These are phyloP conservation scores for Leucaena leucocephala DNA, from an alignment of 306 rosid species.

Conservation along the genomic window DNA sequence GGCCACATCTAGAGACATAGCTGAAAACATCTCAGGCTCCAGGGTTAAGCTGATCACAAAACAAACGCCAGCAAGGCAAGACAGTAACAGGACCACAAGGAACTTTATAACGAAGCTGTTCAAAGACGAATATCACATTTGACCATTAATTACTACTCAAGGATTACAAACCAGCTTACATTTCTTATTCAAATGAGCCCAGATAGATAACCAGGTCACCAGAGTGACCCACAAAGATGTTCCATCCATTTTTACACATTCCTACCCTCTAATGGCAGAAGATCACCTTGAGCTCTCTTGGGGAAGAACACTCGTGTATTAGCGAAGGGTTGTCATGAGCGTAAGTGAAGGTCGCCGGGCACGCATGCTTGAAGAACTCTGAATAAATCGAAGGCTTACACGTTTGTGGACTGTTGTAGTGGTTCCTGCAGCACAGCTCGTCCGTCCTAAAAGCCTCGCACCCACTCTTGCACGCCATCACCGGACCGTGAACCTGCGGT, in stretches of 20 bases:
- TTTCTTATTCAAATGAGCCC: background rate
- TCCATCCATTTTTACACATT: background rate
- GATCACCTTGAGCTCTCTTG: slow-evolving; percentile 88
- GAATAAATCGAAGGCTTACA: slow-evolving; percentile 64
- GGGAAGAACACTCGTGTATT: slow-evolving; percentile 87
- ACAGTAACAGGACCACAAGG: background rate
- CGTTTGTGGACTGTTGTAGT: slow-evolving; percentile 61
- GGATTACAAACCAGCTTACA: background rate
- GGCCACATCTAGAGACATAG: too few relatives aligned
- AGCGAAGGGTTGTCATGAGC: slow-evolving; percentile 81
- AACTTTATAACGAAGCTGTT: background rate
- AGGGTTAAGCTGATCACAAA: background rate
- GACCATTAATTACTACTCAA: background rate
- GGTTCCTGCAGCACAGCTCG: slow-evolving; percentile 74
- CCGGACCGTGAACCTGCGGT: slow-evolving; percentile 45
- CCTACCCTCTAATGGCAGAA: slow-evolving; percentile 67
- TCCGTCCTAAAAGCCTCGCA: slow-evolving; percentile 77
- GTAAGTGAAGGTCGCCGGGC: slow-evolving; percentile 69
- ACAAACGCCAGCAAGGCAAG: background rate
- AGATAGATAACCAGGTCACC: slow-evolving; percentile 18
- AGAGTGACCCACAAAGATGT: slow-evolving; percentile 17
- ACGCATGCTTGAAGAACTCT: slow-evolving; percentile 65
- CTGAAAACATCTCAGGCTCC: too few relatives aligned
- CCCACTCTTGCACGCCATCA: slow-evolving; percentile 87
- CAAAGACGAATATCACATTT: background rate